A percentile compares a stretch with the other conserved stretches of the same genome.
Evolutionary conservation across 345 rosid species (phyloP).

Genomic region (Salix suchowensis): DNA sequence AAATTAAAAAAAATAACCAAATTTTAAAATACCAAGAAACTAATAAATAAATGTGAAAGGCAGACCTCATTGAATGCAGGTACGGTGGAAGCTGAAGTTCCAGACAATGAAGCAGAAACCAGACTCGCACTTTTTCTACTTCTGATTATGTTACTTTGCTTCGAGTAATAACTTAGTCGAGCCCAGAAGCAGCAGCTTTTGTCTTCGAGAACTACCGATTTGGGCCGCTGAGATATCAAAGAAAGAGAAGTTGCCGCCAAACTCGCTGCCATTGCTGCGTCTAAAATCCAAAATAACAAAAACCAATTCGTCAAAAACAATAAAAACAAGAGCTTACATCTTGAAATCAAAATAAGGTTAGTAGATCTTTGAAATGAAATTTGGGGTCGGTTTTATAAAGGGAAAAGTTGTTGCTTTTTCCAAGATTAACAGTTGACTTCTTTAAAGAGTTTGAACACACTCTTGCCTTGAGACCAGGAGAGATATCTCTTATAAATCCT

Average conservation of each 20-base stretch:
- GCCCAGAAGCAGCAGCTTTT: not conserved
- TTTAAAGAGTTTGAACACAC: not conserved
- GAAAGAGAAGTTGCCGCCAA: not conserved
- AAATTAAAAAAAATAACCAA: not conserved
- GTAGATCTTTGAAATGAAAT: not conserved
- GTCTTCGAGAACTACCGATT: not conserved
- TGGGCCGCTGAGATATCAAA: not conserved
- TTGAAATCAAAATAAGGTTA: not conserved
- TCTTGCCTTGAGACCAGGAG: not conserved
- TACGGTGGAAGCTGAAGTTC: constrained; percentile 20
- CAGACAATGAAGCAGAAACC: constrained; percentile 24
- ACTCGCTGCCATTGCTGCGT: not conserved
- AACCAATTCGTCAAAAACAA: not conserved
- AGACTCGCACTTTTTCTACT: not conserved
- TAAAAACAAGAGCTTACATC: not conserved
- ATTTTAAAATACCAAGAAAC: not conserved
- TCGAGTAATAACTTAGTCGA: not conserved
- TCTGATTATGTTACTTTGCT: not conserved
- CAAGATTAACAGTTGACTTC: not conserved
- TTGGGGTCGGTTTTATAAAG: not conserved
- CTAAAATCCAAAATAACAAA: not conserved
- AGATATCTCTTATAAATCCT: not conserved
- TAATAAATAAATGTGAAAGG: not conserved
- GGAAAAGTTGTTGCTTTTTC: not conserved
- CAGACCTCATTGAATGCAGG: constrained; percentile 48